Evolutionary conservation across 2,329 filamentous ascomycete genomes (phyloP).

Genomic region (Aspergillus ochraceoroseus): DNA sequence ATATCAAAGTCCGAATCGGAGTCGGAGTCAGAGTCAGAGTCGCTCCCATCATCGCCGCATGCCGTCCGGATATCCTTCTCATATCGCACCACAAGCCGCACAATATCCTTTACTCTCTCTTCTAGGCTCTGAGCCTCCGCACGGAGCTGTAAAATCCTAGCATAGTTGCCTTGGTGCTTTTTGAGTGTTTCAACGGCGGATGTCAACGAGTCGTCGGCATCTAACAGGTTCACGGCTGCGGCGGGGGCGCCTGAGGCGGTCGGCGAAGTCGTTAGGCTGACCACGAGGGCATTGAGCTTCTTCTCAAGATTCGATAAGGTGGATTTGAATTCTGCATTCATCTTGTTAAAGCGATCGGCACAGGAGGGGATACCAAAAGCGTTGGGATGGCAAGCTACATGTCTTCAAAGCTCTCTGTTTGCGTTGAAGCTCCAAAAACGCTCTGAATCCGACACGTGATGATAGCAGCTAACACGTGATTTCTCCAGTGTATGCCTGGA

Average conservation of each 20-base stretch:
- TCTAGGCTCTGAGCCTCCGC: slow-evolving; percentile 40
- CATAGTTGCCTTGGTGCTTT: slow-evolving; percentile 44
- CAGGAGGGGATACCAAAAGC: no score
- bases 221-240: slow-evolving; percentile 38
- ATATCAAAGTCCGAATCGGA: slow-evolving; percentile 17
- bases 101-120: slow-evolving; percentile 40
- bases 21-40: slow-evolving; percentile 28
- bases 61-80: slow-evolving; percentile 39
- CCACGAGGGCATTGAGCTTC: slow-evolving; percentile 42
- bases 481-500: no score
- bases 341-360: slow-evolving; percentile 20
- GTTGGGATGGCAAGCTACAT: no score
- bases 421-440: no score
- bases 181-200: slow-evolving; percentile 42
- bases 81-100: slow-evolving; percentile 38
- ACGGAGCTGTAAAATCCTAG: slow-evolving; percentile 40
- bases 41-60: slow-evolving; percentile 32
- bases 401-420: no score
- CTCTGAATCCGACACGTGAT: no score
- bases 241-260: slow-evolving; percentile 43
- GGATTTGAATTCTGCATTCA: slow-evolving; percentile 40
- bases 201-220: slow-evolving; percentile 42
- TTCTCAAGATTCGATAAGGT: slow-evolving; percentile 41
- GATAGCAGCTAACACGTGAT: no score
- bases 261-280: slow-evolving; percentile 42